Conservation (phyloP, 441 rosid species). For the Brassica hybrid region DNA sequence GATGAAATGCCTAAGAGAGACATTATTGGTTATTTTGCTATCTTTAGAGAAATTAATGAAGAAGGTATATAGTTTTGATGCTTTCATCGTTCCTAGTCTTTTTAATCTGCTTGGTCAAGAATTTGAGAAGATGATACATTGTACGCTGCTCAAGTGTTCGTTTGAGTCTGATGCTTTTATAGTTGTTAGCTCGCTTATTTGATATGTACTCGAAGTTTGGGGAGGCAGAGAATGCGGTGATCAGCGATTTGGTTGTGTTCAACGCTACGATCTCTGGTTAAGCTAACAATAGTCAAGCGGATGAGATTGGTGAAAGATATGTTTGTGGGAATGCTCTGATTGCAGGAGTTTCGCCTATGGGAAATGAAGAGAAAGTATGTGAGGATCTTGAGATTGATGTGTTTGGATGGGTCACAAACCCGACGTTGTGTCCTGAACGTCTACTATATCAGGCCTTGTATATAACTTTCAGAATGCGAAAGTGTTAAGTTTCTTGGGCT, state of each 20-base stretch:
- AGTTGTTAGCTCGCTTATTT: constrained; percentile 53
- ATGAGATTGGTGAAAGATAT: constrained; percentile 54
- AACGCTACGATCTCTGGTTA: constrained; percentile 43
- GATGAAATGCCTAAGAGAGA: too few relatives aligned
- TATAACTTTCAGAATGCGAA: constrained; percentile 55
- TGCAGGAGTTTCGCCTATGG: constrained; percentile 9
- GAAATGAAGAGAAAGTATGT: constrained; percentile 50
- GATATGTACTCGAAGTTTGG: constrained; percentile 80
- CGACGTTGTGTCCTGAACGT: constrained; percentile 86
- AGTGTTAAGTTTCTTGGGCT: too few relatives aligned
- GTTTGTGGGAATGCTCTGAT: too few relatives aligned
- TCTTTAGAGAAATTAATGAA: constrained; percentile 49
- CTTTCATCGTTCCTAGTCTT: constrained; percentile 68
- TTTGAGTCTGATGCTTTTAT: constrained; percentile 44
- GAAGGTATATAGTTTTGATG: constrained; percentile 49
- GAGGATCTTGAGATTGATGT: constrained; percentile 58
- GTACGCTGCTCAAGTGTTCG: constrained; percentile 49
- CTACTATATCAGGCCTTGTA: constrained; percentile 73
- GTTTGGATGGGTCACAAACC: constrained; percentile 52
- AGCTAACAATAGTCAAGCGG: constrained; percentile 50
- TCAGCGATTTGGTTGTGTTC: constrained; percentile 46
- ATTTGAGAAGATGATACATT: constrained; percentile 62
- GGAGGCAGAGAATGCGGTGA: constrained; percentile 52
- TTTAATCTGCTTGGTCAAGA: constrained; percentile 53
- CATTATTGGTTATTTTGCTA: too few relatives aligned